These are phyloP conservation scores for Carpinus viminea DNA, from an alignment of 306 rosid species.

Conservation along the genomic window DNA sequence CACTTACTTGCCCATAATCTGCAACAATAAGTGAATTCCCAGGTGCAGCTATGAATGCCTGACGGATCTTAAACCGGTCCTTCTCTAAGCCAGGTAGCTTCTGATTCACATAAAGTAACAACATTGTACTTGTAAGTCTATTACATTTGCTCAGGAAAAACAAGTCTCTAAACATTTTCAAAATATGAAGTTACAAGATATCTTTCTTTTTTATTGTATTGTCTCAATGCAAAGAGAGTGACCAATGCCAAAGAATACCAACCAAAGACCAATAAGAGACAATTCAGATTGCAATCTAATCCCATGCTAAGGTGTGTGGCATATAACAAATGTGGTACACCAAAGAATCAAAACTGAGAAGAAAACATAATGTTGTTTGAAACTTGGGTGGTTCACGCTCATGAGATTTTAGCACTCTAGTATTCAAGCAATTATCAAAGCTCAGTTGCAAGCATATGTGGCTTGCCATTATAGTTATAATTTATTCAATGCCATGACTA, in stretches of 20 bases:
- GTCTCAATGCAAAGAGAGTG: not conserved
- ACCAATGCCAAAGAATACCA: conserved; percentile 13
- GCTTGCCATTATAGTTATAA: not conserved
- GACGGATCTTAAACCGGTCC: conserved; percentile 93
- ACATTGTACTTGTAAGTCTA: conserved; percentile 23
- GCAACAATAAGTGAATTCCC: conserved; percentile 95
- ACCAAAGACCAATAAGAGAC: conserved; percentile 1
- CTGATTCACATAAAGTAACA: conserved; percentile 41
- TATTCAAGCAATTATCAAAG: not conserved
- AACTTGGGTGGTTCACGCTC: not conserved
- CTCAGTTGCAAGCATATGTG: not conserved
- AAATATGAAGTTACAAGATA: not conserved
- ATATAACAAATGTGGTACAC: not conserved
- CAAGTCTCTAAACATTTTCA: not conserved
- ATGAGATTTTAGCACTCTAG: not conserved
- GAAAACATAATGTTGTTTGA: not conserved
- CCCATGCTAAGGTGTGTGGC: not conserved
- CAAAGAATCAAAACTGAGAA: not conserved
- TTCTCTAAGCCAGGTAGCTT: conserved; percentile 98
- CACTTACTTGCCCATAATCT: conserved; percentile 90
- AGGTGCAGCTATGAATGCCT: conserved; percentile 90
- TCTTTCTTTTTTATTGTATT: not conserved
- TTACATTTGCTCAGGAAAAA: not conserved
- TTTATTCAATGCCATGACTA: conserved; percentile 1
- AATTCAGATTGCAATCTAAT: conserved; percentile 1